phyloP scores from a whole-genome alignment of 2,329 filamentous ascomycete species.

The Falciphora oryzae region DNA sequence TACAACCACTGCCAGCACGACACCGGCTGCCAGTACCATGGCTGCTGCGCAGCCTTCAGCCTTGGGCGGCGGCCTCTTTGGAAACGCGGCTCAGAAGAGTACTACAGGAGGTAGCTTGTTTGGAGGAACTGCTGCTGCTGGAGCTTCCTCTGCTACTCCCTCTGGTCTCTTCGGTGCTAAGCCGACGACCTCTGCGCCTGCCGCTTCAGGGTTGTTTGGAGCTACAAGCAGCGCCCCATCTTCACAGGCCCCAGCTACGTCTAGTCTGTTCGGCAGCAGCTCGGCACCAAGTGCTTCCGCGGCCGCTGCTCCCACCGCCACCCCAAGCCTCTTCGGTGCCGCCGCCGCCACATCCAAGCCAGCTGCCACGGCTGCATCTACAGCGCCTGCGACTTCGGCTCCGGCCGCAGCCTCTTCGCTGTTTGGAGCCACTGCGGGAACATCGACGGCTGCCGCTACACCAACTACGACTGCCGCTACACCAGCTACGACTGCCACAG shows the following conservation, averaged over 20 bases:
- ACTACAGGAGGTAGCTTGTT: conserved; percentile 3
- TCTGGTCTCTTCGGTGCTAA: conserved; percentile 4
- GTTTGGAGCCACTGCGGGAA: conserved; percentile 6
- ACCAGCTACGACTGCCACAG: conserved; percentile 7
- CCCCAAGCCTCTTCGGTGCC: conserved; percentile 5
- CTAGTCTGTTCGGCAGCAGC: conserved; percentile 12
- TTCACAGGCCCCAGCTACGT: conserved; percentile 1
- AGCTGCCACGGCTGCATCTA: conserved; percentile 7
- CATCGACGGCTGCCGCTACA: not conserved
- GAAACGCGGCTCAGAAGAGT: not conserved
- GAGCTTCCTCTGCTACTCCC: conserved; percentile 1
- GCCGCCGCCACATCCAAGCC: conserved; percentile 8
- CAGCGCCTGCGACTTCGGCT: conserved; percentile 7
- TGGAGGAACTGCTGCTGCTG: conserved; percentile 3
- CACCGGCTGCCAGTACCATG: not conserved
- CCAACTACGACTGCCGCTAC: conserved; percentile 8
- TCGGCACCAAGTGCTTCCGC: not conserved
- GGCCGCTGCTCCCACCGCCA: not conserved
- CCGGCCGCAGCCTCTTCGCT: conserved; percentile 7
- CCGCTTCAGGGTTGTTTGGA: not conserved
- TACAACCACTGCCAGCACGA: not conserved
- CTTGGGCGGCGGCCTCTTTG: conserved; percentile 7
- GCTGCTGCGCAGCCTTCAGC: not conserved
- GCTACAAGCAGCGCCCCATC: not conserved
- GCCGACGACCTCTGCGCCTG: not conserved